Evolutionary conservation across 129 eudicot species (phyloP), one percentile per base, ranked within the genome.

Genomic region (Artemisia annua): DNA sequence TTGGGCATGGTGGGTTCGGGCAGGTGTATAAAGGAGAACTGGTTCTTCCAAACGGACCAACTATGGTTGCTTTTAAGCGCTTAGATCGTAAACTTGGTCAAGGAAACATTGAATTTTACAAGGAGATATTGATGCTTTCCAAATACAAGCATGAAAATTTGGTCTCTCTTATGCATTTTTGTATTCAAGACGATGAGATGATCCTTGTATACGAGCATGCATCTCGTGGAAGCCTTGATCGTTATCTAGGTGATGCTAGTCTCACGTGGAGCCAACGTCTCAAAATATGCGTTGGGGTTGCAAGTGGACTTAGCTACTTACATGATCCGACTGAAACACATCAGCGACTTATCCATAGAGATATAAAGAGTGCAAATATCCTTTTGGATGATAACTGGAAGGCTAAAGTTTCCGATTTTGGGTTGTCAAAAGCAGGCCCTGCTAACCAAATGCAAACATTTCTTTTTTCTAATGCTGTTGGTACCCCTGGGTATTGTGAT

Each of bases 331-430:
- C 22, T 20, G 22, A 20, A 20, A 20, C 22, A 20, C 22, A 20
- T 20, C 22, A 20, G 22, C 22, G 22, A 20, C 22, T 20, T 20
- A 20, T 20, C 22, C 22, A 20, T 20, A 20, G 22, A 20, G 22
- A 20, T 20, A 20, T 20, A 20, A 20, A 20, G 22, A 20, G 22
- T 20, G 22, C 22, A 20, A 20, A 20, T 20, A 20, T 20, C 22
- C 22, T 20, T 20, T 63, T 81, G 44, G 85, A 76, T 49, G 22
- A 62, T 4, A 76, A 76, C 7, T 81, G 81, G 71, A 78, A 67
- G 1, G 78, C 78, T 12, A 76, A 69, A 30, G 78, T 81, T 51
- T 81, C 85, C 7, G 85, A 81, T 65, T 76, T 81, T 28, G 85
- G 85, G n/a, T 53, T 81, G 19, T 81, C 85, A 2, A 26, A 69